Evolutionary conservation across 1,284 basidiomycete genomes (phyloP), one percentile per base, ranked within the genome.

Genomic region (Fomitopsis schrenkii): DNA sequence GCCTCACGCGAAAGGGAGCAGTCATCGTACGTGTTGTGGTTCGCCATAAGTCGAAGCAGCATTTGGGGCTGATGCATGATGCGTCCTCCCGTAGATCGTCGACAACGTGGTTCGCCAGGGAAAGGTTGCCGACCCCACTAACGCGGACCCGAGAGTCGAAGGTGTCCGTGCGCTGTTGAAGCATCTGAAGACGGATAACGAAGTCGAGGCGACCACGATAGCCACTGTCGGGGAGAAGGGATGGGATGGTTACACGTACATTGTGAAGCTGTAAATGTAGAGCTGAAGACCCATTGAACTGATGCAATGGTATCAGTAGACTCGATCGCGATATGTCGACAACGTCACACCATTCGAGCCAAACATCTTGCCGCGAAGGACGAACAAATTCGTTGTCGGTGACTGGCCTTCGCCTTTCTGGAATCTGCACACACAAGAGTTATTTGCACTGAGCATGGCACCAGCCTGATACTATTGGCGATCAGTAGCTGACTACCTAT

Each of bases 51-150:
- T 53, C 7, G 30, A 38, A 17, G 30, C 30, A 33, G 30, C 30
- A 33, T 3, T 33, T 5, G 30, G 30, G 30, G 30, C 30, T 33
- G 30, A 33, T 22, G 22, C 22, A 22, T 8, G 30, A 33, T 33
- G 30, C 30, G 30, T 33, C 2, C 30, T 33, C 4, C 30, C 30
- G 7, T 63, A 84, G 83, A 80, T 85, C 62, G 80, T 87, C 3
- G 86, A 88, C 69, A 88, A 88, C 65, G 83, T 87, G 38, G 83
- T 86, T 14, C 78, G 82, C 15, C 70, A 77, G 40, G 85, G 81
- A 2, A 70, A 67, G 5, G 82, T 85, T 5, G 75, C 81, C 4
- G 77, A 84, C 63, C 77, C 75, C 3, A 67, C 71, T 2, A 71
- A 74, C 55, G 71, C 71, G 8, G 77, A 81, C 53, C 62, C 68